Percentiles rank a stretch among this genome's conserved stretches.
Evolutionary conservation across 1,284 basidiomycete genomes (phyloP).

Genomic region (Xerocomus nothofagi): DNA sequence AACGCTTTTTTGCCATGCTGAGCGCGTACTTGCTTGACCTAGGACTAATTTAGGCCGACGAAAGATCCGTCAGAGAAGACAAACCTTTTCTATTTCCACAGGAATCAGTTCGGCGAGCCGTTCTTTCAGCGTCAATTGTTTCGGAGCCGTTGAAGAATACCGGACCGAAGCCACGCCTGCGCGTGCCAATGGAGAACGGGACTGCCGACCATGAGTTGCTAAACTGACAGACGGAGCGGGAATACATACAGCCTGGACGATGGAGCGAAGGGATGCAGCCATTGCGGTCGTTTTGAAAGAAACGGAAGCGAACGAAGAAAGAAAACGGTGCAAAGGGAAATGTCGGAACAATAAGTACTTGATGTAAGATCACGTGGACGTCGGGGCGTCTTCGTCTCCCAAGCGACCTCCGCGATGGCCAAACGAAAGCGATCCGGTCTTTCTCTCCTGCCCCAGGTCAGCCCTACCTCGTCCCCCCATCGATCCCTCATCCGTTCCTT

Average conservation of each 20-base stretch:
- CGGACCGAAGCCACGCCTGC: conserved; percentile 50
- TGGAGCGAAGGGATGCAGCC: conserved; percentile 38
- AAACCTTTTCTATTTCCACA: conserved; percentile 80
- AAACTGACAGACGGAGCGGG: not conserved
- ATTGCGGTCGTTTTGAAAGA: conserved; percentile 22
- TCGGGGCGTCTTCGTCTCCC: not conserved
- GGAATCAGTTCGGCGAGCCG: conserved; percentile 90
- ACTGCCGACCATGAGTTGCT: conserved; percentile 35
- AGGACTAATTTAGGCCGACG: conserved; percentile 8
- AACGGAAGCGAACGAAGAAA: conserved; percentile 8
- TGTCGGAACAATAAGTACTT: conserved; percentile 23
- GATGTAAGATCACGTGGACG: conserved; percentile 16
- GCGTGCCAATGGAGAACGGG: conserved; percentile 48
- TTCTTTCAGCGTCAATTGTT: conserved; percentile 83
- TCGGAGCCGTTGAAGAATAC: conserved; percentile 66
- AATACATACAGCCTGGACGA: conserved; percentile 50
- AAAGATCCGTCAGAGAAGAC: conserved; percentile 17
- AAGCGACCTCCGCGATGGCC: no score
- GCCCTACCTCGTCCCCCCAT: not conserved
- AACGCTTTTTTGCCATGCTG: conserved; percentile 89
- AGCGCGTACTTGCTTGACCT: conserved; percentile 84
- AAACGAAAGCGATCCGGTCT: conserved; percentile 29
- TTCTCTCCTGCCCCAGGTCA: conserved; percentile 32
- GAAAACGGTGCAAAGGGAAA: conserved; percentile 23
- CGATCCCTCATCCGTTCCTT: not conserved